phyloP scores from a whole-genome alignment of 1,284 basidiomycete species.

The Bjerkandera adusta region DNA sequence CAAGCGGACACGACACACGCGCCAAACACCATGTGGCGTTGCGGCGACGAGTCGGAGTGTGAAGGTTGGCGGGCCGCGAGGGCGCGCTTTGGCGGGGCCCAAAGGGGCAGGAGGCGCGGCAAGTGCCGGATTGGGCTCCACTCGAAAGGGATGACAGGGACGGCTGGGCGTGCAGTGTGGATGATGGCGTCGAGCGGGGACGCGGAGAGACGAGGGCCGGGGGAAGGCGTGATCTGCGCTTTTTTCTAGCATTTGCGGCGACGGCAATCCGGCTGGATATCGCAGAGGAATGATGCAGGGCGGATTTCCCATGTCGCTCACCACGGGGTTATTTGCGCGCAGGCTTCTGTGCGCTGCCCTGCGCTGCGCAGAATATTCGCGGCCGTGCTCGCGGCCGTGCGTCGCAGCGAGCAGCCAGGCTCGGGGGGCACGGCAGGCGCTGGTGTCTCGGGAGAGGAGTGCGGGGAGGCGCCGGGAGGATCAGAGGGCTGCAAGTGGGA shows the following conservation, averaged over 20 bases:
- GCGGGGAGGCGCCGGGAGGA: neutral
- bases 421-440: neutral
- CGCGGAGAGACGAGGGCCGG: neutral
- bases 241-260: neutral
- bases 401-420: too few relatives aligned
- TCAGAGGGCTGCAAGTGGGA: conserved; percentile 6
- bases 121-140: conserved; percentile 2
- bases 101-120: conserved; percentile 4
- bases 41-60: conserved; percentile 3
- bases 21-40: neutral
- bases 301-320: too few relatives aligned
- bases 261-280: conserved; percentile 19
- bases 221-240: neutral
- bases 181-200: neutral
- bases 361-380: too few relatives aligned
- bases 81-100: neutral
- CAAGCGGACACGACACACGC: neutral
- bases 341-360: too few relatives aligned
- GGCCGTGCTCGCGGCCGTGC: too few relatives aligned
- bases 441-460: neutral
- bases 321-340: too few relatives aligned
- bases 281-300: conserved; percentile 8
- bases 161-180: neutral
- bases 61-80: conserved; percentile 12
- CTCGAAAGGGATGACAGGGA: neutral